phyloP scores from a whole-genome alignment of 2,329 filamentous ascomycete species.

The Aspergillus sp. region DNA sequence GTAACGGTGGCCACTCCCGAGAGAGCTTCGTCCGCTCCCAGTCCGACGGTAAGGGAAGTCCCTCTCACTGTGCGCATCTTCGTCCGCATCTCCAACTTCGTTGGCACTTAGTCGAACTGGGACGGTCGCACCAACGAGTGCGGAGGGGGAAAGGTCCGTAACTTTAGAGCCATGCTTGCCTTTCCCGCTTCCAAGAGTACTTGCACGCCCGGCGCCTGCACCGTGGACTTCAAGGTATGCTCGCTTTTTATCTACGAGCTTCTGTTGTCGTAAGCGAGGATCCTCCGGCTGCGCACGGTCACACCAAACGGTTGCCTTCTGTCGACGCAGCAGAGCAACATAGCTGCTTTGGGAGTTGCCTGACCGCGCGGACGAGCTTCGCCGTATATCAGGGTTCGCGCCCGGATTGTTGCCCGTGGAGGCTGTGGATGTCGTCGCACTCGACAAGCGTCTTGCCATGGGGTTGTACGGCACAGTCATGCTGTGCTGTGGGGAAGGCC shows the following conservation, averaged over 20 bases:
- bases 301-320: constrained; percentile 98
- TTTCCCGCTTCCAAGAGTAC: constrained; percentile 70
- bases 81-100: constrained; percentile 87
- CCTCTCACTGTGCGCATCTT: constrained; percentile 51
- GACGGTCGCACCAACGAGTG: constrained; percentile 74
- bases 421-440: constrained; percentile 42
- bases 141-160: constrained; percentile 76
- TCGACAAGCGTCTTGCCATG: constrained; percentile 38
- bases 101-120: constrained; percentile 92
- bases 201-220: constrained; percentile 54
- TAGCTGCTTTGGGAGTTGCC: constrained; percentile 70
- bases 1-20: constrained; percentile 48
- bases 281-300: constrained; percentile 92
- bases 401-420: constrained; percentile 35
- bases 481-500: constrained; percentile 27
- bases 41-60: constrained; percentile 52
- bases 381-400: constrained; percentile 50
- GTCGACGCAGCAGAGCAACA: constrained; percentile 91
- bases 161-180: constrained; percentile 84
- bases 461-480: constrained; percentile 26
- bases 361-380: constrained; percentile 80
- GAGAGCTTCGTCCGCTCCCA: constrained; percentile 59
- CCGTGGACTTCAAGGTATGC: constrained; percentile 81
- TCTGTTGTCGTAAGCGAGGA: constrained; percentile 76
- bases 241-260: constrained; percentile 81